Evolutionary conservation across 2,329 filamentous ascomycete species (phyloP).

Genomic region (Orbilia ellipsospora): DNA sequence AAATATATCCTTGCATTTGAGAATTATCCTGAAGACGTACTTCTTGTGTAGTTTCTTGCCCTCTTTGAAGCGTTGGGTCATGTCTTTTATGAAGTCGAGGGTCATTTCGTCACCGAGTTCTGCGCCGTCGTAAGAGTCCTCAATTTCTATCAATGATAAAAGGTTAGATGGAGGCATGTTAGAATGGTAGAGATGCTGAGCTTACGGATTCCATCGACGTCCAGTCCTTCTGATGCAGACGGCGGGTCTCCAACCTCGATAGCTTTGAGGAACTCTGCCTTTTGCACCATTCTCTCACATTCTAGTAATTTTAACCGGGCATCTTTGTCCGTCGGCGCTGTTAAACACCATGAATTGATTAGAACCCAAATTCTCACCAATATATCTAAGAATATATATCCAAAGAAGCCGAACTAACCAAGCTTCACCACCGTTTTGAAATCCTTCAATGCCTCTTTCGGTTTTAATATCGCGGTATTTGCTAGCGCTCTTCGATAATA

Average conservation of each 20-base stretch:
- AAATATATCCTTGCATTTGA: constrained; percentile 88
- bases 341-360: constrained; percentile 1
- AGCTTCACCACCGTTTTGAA: constrained; percentile 91
- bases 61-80: constrained; percentile 94
- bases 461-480: constrained; percentile 88
- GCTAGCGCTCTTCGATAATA: constrained; percentile 94
- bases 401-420: constrained; percentile 39
- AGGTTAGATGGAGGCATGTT: constrained; percentile 9
- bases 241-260: constrained; percentile 94
- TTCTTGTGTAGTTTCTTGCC: constrained; percentile 96
- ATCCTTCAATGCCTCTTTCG: constrained; percentile 87
- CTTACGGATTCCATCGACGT: constrained; percentile 79
- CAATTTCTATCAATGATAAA: constrained; percentile 67
- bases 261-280: constrained; percentile 90
- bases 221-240: constrained; percentile 88
- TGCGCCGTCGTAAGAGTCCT: constrained; percentile 85
- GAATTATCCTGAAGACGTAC: constrained; percentile 96
- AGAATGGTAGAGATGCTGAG: not conserved
- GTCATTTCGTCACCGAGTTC: constrained; percentile 86
- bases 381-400: not conserved
- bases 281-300: constrained; percentile 93
- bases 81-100: constrained; percentile 95
- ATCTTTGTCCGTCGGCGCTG: constrained; percentile 85
- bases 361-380: not conserved
- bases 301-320: constrained; percentile 90